Evolutionary conservation across 164 flowering plant species (phyloP).

Genomic region (Dillenia suffruticosa): DNA sequence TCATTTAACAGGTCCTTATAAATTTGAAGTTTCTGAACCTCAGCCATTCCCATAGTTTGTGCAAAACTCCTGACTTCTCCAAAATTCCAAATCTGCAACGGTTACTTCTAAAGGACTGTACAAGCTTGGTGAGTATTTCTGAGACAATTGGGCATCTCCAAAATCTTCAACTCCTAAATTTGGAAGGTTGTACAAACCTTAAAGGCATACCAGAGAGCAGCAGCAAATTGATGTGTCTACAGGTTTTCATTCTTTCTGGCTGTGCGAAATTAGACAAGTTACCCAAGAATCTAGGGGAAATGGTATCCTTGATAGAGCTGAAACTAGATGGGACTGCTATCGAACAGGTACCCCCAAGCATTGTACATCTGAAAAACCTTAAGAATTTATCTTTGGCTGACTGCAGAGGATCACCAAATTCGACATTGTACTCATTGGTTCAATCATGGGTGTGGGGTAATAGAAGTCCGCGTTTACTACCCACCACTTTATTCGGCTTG

Average conservation of each 20-base stretch:
- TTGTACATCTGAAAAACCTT: constrained; percentile 1
- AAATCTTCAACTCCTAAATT: constrained; percentile 4
- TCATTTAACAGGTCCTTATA: constrained; percentile 5
- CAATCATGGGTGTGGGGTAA: neutral
- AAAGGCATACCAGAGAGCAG: neutral
- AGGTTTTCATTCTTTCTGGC: constrained; percentile 3
- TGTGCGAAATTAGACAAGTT: constrained; percentile 5
- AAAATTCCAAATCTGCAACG: constrained; percentile 5
- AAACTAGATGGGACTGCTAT: constrained; percentile 4
- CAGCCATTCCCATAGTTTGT: constrained; percentile 4
- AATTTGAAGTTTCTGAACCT: constrained; percentile 13
- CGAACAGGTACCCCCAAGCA: constrained; percentile 2
- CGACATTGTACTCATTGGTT: neutral
- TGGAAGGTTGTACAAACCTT: constrained; percentile 11
- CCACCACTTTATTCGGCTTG: neutral
- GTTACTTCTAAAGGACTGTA: constrained; percentile 9
- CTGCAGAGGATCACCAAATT: neutral
- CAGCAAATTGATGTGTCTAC: constrained; percentile 1
- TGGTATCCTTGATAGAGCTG: constrained; percentile 1
- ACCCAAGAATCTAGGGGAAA: neutral
- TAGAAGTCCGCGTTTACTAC: neutral
- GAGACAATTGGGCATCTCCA: constrained; percentile 5
- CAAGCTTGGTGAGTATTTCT: constrained; percentile 5
- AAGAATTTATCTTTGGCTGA: neutral
- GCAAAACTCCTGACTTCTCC: constrained; percentile 11